Evolutionary conservation across 805 yeast species (phyloP).

Genomic region (Metschnikowia matae): DNA sequence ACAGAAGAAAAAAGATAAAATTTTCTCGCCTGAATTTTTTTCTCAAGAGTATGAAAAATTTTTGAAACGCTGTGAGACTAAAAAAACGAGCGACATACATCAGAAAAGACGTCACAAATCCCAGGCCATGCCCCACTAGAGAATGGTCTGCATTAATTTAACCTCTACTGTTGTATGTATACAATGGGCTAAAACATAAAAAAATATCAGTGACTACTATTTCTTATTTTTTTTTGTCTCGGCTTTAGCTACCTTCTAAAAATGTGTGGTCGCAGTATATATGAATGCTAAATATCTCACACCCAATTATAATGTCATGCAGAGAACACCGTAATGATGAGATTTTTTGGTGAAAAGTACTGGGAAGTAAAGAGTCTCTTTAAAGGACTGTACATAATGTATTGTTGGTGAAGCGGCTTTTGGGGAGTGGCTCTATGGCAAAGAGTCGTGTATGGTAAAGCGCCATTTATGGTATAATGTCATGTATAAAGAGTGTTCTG

Average conservation of each 20-base stretch:
- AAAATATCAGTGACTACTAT: too few species aligned
- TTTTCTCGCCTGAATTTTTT: slow-evolving; percentile 5
- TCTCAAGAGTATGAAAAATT: slow-evolving; percentile 5
- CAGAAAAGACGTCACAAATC: slow-evolving; percentile 6
- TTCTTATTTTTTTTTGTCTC: background rate
- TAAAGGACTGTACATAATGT: too few species aligned
- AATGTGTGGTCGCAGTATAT: background rate
- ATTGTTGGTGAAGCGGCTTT: too few species aligned
- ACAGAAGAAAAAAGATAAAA: slow-evolving; percentile 2
- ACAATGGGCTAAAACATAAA: background rate
- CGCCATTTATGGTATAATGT: background rate
- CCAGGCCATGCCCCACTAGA: background rate
- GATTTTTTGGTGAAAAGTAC: too few species aligned
- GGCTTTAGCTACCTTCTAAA: background rate
- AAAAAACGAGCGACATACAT: slow-evolving; percentile 1
- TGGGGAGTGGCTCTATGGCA: too few species aligned
- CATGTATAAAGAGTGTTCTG: too few species aligned
- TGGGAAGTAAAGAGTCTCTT: background rate
- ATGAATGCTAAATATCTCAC: background rate
- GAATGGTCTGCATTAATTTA: background rate
- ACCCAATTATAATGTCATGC: background rate
- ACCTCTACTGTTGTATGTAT: background rate
- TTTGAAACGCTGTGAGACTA: slow-evolving; percentile 3
- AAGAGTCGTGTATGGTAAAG: background rate
- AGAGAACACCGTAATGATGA: background rate